Evolutionary conservation across 164 flowering plant species (phyloP).

Genomic region (Chimonanthus salicifolius): DNA sequence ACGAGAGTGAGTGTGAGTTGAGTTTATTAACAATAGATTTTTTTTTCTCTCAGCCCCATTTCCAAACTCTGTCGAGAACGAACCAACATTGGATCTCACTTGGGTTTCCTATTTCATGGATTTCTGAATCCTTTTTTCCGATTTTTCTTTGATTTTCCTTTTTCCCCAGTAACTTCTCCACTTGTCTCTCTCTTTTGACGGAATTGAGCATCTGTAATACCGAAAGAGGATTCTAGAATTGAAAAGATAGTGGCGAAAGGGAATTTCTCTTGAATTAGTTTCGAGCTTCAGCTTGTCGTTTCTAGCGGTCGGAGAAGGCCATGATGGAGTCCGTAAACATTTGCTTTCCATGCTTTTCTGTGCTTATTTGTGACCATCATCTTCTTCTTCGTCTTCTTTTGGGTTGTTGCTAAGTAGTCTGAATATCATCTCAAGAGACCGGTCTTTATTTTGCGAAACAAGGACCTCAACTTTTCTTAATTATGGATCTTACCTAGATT

Average conservation of each 20-base stretch:
- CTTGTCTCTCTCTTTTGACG: too few relatives aligned
- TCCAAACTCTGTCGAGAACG: neutral
- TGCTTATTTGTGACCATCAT: neutral
- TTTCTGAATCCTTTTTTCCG: neutral
- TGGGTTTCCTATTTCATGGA: neutral
- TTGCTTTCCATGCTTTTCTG: neutral
- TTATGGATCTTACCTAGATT: too few relatives aligned
- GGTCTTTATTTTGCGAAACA: too few relatives aligned
- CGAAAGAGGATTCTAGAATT: neutral
- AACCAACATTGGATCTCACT: neutral
- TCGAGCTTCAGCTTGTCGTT: neutral
- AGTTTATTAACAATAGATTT: too few relatives aligned
- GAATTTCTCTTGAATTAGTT: neutral
- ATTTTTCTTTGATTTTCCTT: too few relatives aligned
- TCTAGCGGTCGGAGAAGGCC: neutral
- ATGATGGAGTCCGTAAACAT: neutral
- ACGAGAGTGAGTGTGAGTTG: too few relatives aligned
- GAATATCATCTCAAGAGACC: too few relatives aligned
- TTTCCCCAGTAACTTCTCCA: too few relatives aligned
- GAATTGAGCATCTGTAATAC: neutral
- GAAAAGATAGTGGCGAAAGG: neutral
- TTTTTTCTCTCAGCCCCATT: too few relatives aligned
- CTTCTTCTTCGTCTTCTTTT: neutral
- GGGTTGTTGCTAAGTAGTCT: neutral
- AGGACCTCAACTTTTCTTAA: too few relatives aligned